Conservation (phyloP, 495 filamentous ascomycete genomes). For the Cryomyces minteri region DNA sequence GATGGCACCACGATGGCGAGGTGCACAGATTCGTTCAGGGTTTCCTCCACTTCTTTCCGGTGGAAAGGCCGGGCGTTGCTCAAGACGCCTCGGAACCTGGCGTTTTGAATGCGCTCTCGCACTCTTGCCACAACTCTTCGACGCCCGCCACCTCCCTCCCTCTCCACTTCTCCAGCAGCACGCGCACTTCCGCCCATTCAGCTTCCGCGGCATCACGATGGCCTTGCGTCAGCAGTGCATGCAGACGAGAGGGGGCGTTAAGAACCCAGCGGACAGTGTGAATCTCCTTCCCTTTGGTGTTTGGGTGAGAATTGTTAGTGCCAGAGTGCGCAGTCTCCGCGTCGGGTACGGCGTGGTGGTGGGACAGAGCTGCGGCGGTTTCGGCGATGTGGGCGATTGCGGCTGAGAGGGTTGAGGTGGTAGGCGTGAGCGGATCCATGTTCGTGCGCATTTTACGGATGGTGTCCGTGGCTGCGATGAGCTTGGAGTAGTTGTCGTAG, state of each 20-base stretch:
- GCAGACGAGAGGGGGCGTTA: slow-evolving; percentile 32
- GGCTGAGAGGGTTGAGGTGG: slow-evolving; percentile 52
- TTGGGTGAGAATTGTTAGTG: not conserved
- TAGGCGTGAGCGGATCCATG: slow-evolving; percentile 56
- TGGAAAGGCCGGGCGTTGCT: too few species aligned
- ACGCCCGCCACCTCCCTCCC: slow-evolving; percentile 13
- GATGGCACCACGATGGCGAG: too few species aligned
- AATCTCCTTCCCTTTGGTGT: slow-evolving; percentile 31
- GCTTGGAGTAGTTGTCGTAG: slow-evolving; percentile 94
- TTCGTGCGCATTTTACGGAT: slow-evolving; percentile 65
- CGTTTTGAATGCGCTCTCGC: slow-evolving; percentile 1
- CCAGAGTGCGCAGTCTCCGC: not conserved
- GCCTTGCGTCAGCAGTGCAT: slow-evolving; percentile 29
- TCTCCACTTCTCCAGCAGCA: slow-evolving; percentile 17
- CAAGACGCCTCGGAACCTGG: too few species aligned
- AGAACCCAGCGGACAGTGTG: slow-evolving; percentile 59
- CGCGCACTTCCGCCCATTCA: slow-evolving; percentile 15
- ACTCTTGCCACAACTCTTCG: slow-evolving; percentile 11
- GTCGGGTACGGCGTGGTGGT: slow-evolving; percentile 24
- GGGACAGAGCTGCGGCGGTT: slow-evolving; percentile 45
- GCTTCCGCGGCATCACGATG: slow-evolving; percentile 45
- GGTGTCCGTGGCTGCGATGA: slow-evolving; percentile 88
- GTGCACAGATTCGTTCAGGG: too few species aligned
- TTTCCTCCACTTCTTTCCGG: too few species aligned
- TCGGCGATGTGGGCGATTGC: slow-evolving; percentile 70